Base-by-base conservation (phyloP, 768 basidiomycete genomes). In the Rhizopogon sp. region DNA sequence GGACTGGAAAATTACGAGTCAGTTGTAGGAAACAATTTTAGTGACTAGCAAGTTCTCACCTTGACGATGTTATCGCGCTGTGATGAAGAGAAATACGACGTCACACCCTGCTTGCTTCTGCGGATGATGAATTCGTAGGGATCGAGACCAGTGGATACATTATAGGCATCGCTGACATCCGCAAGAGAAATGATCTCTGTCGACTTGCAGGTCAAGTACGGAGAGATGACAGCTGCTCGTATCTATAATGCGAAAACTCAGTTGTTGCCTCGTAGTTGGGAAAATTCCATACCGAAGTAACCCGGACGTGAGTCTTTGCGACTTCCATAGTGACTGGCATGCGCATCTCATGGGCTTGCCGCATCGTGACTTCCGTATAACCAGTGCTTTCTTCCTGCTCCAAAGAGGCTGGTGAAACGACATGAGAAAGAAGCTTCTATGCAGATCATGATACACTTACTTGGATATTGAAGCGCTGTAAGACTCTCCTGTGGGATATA, bases 101-200 rank as follows among this genome's bases (percentile, higher is more conserved):
- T 90, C 8, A 80, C 75, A 5, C 84, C 85, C 57, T 89, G 87
- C 56, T 80, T 77, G 55, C 80, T 82, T 43, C 87, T 79, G 43
- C 91, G 80, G 57, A 93, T 83, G 57, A 92, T 87, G 63, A 94
- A 93, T 63, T 93, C 89, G 53, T 85, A 65, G n/a, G 76, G 75
- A 50, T 93, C 89, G 14, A 84, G 80, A 6, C 88, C 88, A 14
- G 85, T 88, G 2, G 85, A 82, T 20, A 93, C 83, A 43, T 88
- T 88, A 70, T 92, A 89, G 1, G 91, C 81, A 61, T 97, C 93
- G 70, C 90, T 91, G 58, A 97, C 80, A 56, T 95, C 93, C 3
- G 79, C 71, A 25, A 94, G 70, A 6, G 83, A 79, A 52, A 95
- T 84, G 52, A 96, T 83, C 62, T 97, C 93, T 1, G 87, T 88